Conservation (phyloP, 768 basidiomycete genomes). For the Boletus pseudopeckii region DNA sequence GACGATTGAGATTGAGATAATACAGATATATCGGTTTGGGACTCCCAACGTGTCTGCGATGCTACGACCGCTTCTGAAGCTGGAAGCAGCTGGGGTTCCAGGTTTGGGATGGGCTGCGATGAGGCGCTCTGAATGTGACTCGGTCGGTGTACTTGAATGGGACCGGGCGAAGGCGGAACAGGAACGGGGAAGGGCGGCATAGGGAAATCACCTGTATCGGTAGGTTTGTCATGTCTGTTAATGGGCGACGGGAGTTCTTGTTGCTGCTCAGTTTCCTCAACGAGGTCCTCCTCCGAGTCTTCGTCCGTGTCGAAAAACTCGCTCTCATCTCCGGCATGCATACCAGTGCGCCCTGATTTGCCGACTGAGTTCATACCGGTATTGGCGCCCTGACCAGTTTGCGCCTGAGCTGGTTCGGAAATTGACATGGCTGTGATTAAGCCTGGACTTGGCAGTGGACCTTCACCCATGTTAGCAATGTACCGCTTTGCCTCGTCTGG, state of each 20-base stretch:
- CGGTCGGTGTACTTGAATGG: conserved; percentile 6
- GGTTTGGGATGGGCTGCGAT: conserved; percentile 8
- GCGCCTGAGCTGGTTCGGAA: neutral
- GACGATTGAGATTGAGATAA: conserved; percentile 25
- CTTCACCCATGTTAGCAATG: conserved; percentile 65
- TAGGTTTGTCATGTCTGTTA: conserved; percentile 29
- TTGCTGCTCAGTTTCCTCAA: conserved; percentile 15
- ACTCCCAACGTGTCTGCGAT: conserved; percentile 25
- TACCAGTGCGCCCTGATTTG: conserved; percentile 9
- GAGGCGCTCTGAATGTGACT: conserved; percentile 7
- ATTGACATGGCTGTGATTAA: neutral
- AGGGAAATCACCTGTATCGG: conserved; percentile 51
- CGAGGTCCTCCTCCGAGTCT: conserved; percentile 27
- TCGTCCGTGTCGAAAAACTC: conserved; percentile 65
- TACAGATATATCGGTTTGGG: conserved; percentile 19
- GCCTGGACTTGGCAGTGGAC: conserved; percentile 53
- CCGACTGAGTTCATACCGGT: conserved; percentile 6
- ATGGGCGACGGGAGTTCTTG: conserved; percentile 5
- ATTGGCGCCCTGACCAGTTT: neutral
- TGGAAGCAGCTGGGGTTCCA: conserved; percentile 19
- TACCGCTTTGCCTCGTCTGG: conserved; percentile 77
- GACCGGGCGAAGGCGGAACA: conserved; percentile 33
- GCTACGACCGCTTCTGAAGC: conserved; percentile 12
- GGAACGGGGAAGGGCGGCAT: conserved; percentile 39
- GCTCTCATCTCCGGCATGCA: conserved; percentile 31